Percentiles rank a stretch among this genome's conserved stretches.
Evolutionary conservation across 129 eudicot genomes (phyloP).

Genomic region (Flaveria ramosissima): DNA sequence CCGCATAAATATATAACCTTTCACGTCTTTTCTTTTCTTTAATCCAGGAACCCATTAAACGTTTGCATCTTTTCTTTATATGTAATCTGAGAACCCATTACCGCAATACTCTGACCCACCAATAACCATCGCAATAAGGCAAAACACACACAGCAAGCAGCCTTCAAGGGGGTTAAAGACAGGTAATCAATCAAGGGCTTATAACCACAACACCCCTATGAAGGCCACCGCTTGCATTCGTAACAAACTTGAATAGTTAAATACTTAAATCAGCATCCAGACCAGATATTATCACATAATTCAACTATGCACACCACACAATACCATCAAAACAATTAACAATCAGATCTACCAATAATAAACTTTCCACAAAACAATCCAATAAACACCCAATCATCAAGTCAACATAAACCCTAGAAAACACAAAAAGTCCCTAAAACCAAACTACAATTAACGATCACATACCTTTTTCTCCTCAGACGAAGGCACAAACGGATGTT

Average conservation of each 20-base stretch:
- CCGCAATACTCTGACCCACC: too few species aligned
- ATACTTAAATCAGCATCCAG: slow-evolving; percentile 2
- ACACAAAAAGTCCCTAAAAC: slow-evolving; percentile 11
- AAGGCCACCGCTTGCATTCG: slow-evolving; percentile 1
- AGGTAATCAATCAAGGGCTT: too few species aligned
- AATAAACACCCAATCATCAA: slow-evolving; percentile 19
- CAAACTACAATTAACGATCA: neutral
- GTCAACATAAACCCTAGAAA: slow-evolving; percentile 30
- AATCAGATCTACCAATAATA: slow-evolving; percentile 29
- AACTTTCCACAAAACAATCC: slow-evolving; percentile 6
- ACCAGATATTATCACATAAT: neutral
- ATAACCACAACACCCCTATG: too few species aligned
- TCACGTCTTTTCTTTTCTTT: too few species aligned
- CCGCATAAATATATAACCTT: neutral
- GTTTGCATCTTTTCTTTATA: too few species aligned
- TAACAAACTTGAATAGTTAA: neutral
- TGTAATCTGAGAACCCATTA: too few species aligned
- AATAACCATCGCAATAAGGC: too few species aligned
- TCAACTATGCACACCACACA: slow-evolving; percentile 18
- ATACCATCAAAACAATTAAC: slow-evolving; percentile 15
- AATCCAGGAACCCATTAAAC: too few species aligned
- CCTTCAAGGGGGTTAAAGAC: too few species aligned
- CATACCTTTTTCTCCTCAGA: slow-evolving; percentile 85
- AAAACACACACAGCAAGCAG: too few species aligned
- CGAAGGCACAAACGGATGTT: slow-evolving; percentile 55